Base-by-base conservation (phyloP, 2,329 filamentous ascomycete genomes). In the Pseudogymnoascus sp. region DNA sequence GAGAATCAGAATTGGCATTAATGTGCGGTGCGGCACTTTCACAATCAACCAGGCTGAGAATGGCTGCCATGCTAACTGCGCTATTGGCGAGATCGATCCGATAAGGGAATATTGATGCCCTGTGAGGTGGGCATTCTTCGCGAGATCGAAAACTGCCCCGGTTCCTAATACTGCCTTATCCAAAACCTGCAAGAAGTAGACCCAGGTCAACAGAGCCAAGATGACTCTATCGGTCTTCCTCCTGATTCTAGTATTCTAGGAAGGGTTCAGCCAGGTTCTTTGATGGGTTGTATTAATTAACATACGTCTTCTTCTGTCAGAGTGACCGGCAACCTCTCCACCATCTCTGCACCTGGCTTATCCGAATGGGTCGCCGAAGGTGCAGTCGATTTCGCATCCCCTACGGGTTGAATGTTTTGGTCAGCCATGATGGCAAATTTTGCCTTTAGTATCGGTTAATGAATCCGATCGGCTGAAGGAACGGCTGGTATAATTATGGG, bases 191-290 rank as follows among this genome's bases (percentile, higher is more conserved):
- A 84, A 74, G 68, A 84, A 83, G 69, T 83, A 83, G n/a, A 83
- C 80, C 81, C 81, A 83, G 58, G 81, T 70, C 0, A 84, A 76
- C 59, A 84, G 78, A 3, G 70, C 68, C 1, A 88, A 76, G 62
- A 89, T 84, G 29, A 78, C 77, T 59, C 76, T 78, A 69, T 88
- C 86, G 0, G 84, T 87, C 72, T 87, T 86, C 43, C 77, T 78
- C 26, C 81, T 78, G 65, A 88, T 86, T 8, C 80, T 78, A 66
- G 77, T 80, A 72, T 80, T 82, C 78, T 79, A 39, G 2, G 31
- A 35, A 21, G 11, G 7, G 31, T 37, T 59, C 39, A 61, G 41
- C 21, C 10, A 33, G 23, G 29, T n/a, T 26, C n/a, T 60, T 55
- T 39, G 8, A 62, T 19, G 12, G 8, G 12, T 19, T 7, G 6